Percentiles rank a stretch among this genome's conserved stretches.
phyloP scores from a whole-genome alignment of 129 eudicot genomes.

The Solidago caesia region DNA sequence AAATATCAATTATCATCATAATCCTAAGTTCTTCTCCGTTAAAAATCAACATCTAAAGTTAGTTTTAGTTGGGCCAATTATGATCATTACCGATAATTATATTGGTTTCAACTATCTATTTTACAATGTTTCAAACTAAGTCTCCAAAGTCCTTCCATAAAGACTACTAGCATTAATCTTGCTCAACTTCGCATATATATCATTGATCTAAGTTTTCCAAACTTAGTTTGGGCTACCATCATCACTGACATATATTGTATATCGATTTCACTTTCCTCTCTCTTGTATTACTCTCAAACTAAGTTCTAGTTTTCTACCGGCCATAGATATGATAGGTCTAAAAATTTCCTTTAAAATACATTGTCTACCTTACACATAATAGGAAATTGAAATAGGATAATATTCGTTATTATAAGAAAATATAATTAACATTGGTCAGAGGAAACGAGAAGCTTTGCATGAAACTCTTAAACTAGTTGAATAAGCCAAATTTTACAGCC shows the following conservation, averaged over 20 bases:
- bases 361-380: not conserved
- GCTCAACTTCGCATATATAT: not conserved
- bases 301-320: not conserved
- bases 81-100: not conserved
- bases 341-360: not conserved
- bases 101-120: not conserved
- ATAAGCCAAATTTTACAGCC: too few species aligned
- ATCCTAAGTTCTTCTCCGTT: not conserved
- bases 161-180: not conserved
- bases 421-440: too few species aligned
- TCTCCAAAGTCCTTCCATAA: not conserved
- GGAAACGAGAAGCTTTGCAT: too few species aligned
- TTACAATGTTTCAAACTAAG: not conserved
- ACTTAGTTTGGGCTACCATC: not conserved
- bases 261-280: not conserved
- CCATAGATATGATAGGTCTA: not conserved
- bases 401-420: too few species aligned
- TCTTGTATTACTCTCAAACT: not conserved
- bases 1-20: not conserved
- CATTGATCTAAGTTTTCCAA: not conserved
- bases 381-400: not conserved
- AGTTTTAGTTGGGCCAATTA: not conserved
- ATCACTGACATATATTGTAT: not conserved
- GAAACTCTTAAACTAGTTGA: too few species aligned
- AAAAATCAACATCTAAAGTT: not conserved